phyloP scores from a whole-genome alignment of 257 asterid genomes.

The Gentiana straminea region DNA sequence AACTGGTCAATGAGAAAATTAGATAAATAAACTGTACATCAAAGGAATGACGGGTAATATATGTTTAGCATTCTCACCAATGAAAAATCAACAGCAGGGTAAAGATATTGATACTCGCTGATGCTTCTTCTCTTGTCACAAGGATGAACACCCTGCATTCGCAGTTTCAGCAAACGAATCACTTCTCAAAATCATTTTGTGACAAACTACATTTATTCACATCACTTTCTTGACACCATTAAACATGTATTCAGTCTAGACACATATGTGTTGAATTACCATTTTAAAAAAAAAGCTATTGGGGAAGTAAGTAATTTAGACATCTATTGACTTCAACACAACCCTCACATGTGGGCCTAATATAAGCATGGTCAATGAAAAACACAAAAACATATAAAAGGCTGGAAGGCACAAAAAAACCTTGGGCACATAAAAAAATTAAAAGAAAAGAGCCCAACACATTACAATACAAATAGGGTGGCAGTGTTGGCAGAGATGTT shows the following conservation, averaged over 20 bases:
- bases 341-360: too few species aligned
- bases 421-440: too few species aligned
- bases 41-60: neutral
- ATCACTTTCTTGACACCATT: too few species aligned
- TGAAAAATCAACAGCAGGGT: slow-evolving; percentile 83
- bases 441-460: too few species aligned
- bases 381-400: neutral
- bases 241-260: too few species aligned
- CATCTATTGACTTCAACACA: too few species aligned
- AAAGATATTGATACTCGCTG: slow-evolving; percentile 64
- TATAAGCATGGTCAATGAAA: neutral
- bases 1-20: neutral
- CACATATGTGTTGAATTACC: neutral
- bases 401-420: neutral
- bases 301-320: too few species aligned
- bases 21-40: neutral
- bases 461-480: too few species aligned
- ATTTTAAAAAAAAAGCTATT: too few species aligned
- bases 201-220: neutral
- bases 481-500: too few species aligned
- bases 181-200: neutral
- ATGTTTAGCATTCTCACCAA: slow-evolving; percentile 34
- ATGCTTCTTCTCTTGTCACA: slow-evolving; percentile 85
- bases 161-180: neutral
- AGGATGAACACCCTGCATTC: slow-evolving; percentile 87